phyloP scores from a whole-genome alignment of 192 early-diverging fungal genomes.

The Podila minutissima region DNA sequence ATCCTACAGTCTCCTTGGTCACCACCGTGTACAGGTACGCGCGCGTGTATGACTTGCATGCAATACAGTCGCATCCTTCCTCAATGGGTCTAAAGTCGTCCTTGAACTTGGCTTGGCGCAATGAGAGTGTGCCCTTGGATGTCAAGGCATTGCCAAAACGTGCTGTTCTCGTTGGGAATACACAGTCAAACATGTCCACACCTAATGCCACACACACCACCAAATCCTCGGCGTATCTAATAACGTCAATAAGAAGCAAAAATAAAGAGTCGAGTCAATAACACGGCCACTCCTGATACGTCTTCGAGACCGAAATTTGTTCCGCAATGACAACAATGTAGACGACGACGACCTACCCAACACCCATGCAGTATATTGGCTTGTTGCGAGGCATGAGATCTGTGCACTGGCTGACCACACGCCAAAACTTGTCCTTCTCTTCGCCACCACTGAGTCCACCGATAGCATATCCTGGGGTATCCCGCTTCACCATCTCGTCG shows the following conservation, averaged over 20 bases:
- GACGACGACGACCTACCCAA: conserved; percentile 60
- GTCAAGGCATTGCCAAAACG: conserved; percentile 90
- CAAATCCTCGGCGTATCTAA: conserved; percentile 80
- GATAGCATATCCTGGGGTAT: conserved; percentile 86
- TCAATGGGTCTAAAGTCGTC: conserved; percentile 79
- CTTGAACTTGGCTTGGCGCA: conserved; percentile 70
- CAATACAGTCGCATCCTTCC: conserved; percentile 77
- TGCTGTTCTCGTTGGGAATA: conserved; percentile 90
- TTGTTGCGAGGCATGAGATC: conserved; percentile 82
- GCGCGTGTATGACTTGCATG: conserved; percentile 78
- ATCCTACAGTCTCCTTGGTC: conserved; percentile 81
- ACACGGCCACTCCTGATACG: neutral
- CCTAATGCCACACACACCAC: conserved; percentile 89
- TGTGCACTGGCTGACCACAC: conserved; percentile 81
- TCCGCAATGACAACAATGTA: neutral
- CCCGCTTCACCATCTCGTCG: conserved; percentile 82
- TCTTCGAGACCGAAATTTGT: neutral
- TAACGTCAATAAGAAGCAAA: too few species aligned
- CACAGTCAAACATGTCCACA: conserved; percentile 93
- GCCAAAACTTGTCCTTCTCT: conserved; percentile 88
- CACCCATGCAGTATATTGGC: conserved; percentile 93
- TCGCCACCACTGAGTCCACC: conserved; percentile 90
- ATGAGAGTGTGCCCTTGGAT: conserved; percentile 70
- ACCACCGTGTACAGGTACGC: conserved; percentile 76
- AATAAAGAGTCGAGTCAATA: neutral